Conservation (phyloP, 306 rosid species). For the Rubus idaeus region DNA sequence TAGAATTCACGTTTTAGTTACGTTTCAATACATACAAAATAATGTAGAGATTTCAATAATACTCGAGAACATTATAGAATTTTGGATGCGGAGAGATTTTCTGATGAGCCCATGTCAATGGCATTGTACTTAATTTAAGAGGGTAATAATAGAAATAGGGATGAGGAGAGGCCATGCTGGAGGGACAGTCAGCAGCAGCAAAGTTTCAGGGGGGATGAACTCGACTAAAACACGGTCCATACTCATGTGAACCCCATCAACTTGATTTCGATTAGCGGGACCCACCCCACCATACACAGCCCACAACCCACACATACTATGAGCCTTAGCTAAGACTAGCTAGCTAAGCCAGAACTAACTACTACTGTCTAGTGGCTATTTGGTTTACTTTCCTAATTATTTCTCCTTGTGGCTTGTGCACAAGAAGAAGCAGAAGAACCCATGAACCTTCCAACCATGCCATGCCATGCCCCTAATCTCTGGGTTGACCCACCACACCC, state of each 20-base stretch:
- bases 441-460: conserved; percentile 71
- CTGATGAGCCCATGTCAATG: no score
- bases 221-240: conserved; percentile 59
- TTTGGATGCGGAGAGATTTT: no score
- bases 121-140: no score
- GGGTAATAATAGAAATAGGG: neutral
- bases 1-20: no score
- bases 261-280: conserved; percentile 46
- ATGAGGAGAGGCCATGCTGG: conserved; percentile 33
- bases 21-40: no score
- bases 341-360: no score
- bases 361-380: neutral
- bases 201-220: conserved; percentile 95
- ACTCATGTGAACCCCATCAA: conserved; percentile 85
- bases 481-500: conserved; percentile 69
- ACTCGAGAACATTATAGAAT: neutral
- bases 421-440: neutral
- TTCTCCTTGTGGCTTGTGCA: neutral
- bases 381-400: neutral
- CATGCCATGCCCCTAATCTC: conserved; percentile 3
- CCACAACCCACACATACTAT: conserved; percentile 58
- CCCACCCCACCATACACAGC: conserved; percentile 64
- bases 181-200: conserved; percentile 38
- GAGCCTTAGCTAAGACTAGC: neutral
- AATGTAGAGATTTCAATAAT: no score